Percentiles rank a stretch among this genome's conserved stretches.
These are phyloP conservation scores for Trichoderma harzianum DNA, from an alignment of 2,329 filamentous ascomycete genomes.

Conservation along the genomic window DNA sequence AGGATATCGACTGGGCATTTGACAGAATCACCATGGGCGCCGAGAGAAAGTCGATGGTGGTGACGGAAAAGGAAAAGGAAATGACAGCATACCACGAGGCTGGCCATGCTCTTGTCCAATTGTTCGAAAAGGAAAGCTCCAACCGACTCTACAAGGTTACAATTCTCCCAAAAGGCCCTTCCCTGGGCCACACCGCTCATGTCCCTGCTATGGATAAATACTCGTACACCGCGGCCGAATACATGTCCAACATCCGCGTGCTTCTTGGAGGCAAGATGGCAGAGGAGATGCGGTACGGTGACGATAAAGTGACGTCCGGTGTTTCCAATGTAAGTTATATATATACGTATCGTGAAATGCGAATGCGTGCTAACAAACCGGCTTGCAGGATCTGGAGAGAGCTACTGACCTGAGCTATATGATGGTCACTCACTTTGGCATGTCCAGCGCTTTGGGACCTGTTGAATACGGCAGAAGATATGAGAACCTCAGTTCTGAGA, in stretches of 20 bases:
- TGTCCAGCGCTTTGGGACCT: slow-evolving; percentile 83
- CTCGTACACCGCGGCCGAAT: slow-evolving; percentile 80
- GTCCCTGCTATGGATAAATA: slow-evolving; percentile 92
- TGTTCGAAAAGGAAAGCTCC: slow-evolving; percentile 70
- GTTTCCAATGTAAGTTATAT: slow-evolving; percentile 64
- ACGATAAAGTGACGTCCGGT: slow-evolving; percentile 88
- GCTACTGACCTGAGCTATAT: slow-evolving; percentile 80
- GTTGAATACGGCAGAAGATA: slow-evolving; percentile 84
- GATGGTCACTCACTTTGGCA: slow-evolving; percentile 87
- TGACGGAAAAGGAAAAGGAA: slow-evolving; percentile 89
- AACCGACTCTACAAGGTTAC: slow-evolving; percentile 93
- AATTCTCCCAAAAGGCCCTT: slow-evolving; percentile 84
- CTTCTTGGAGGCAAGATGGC: slow-evolving; percentile 83
- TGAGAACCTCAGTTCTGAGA: slow-evolving; percentile 76
- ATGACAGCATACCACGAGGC: slow-evolving; percentile 97
- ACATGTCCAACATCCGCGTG: slow-evolving; percentile 74
- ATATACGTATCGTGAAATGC: neutral
- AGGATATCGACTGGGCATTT: slow-evolving; percentile 94
- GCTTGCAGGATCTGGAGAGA: slow-evolving; percentile 67
- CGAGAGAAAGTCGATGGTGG: slow-evolving; percentile 83
- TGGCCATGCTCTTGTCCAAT: slow-evolving; percentile 85
- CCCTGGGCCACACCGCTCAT: slow-evolving; percentile 82
- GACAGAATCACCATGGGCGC: slow-evolving; percentile 98
- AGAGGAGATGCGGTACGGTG: slow-evolving; percentile 86
- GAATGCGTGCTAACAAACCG: neutral